Base-by-base conservation (phyloP, 805 yeast species). In the Yamadazyma laniorum region DNA sequence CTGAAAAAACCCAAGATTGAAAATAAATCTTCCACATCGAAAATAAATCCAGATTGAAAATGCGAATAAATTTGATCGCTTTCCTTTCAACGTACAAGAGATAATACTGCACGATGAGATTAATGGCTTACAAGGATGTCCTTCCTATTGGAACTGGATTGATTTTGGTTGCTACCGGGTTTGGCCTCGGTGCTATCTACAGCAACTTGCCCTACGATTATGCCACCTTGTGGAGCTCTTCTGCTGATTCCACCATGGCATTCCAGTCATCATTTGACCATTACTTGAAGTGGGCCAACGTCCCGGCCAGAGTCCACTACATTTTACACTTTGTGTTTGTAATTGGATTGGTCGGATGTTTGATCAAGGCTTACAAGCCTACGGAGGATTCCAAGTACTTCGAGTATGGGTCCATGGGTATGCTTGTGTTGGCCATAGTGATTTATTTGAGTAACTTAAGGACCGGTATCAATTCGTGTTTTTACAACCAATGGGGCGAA, bases 401-500 rank as follows among this genome's bases (percentile, higher is more conserved):
- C 57, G 99, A 91, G 62, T 95, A 95, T 51, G 95, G 90, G 30
- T 71, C 95, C 8, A 68, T 90, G 49, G 79, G 78, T n/a, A 73
- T 86, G 41, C 76, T 75, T 57, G 82, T 89, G 59, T 66, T 81
- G 25, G 85, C 84, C 14, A 64, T 85, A 31, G 79, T 91, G 52
- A 76, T 91, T 51, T 93, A 89, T 62, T 67, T 91, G 53, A 84
- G 96, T 45, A 93, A 93, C 66, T 70, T 91, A 49, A 76, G 87
- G 55, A 78, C 85, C 37, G 98, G 98, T 38, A 69, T 82, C 27
- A 74, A 75, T 49, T 77, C 90, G 40, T 77, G 87, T 38, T 51
- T 79, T 18, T 61, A 74, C 41, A 90, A 89, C 30, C 70, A 79
- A 43, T 91, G 98, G 98, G 98, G 96, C 49, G 98, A 91, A 35